A percentile compares a stretch with the other conserved stretches of the same genome.
Evolutionary conservation across 495 filamentous ascomycete genomes (phyloP).

Genomic region (Hypoxylon fragiforme): DNA sequence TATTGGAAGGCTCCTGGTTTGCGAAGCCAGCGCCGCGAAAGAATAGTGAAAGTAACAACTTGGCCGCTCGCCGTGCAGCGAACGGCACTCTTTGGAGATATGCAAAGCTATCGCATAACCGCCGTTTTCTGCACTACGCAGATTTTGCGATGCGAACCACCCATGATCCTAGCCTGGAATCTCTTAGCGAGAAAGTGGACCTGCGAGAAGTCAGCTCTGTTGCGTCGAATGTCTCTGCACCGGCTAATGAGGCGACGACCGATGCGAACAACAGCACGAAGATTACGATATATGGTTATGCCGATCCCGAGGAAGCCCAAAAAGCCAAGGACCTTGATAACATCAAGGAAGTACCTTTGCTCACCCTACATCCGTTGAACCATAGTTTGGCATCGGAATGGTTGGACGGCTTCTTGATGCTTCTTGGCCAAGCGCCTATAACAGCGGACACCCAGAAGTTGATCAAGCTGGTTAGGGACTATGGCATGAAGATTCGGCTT

Average conservation of each 20-base stretch:
- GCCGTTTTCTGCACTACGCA: conserved; percentile 88
- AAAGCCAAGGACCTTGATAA: conserved; percentile 42
- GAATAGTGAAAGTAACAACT: conserved; percentile 43
- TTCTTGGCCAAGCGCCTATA: conserved; percentile 92
- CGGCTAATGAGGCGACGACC: conserved; percentile 52
- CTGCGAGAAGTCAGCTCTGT: conserved; percentile 88
- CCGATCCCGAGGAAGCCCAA: conserved; percentile 39
- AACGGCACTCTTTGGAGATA: conserved; percentile 68
- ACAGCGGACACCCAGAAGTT: conserved; percentile 93
- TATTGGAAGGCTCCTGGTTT: conserved; percentile 92
- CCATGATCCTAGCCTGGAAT: conserved; percentile 71
- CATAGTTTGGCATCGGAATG: conserved; percentile 91
- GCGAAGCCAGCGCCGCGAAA: conserved; percentile 55
- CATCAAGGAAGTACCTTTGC: conserved; percentile 60
- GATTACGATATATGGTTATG: conserved; percentile 86
- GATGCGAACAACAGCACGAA: conserved; percentile 67
- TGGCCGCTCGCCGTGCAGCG: conserved; percentile 42
- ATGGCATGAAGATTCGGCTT: conserved; percentile 89
- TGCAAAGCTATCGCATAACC: conserved; percentile 87
- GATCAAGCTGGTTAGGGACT: conserved; percentile 80
- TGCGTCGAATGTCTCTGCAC: conserved; percentile 82
- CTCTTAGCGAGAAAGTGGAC: conserved; percentile 82
- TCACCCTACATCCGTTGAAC: conserved; percentile 79
- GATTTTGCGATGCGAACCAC: conserved; percentile 71
- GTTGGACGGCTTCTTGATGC: conserved; percentile 93